Evolutionary conservation across 495 filamentous ascomycete species (phyloP).

Genomic region (Penicillium soppii): DNA sequence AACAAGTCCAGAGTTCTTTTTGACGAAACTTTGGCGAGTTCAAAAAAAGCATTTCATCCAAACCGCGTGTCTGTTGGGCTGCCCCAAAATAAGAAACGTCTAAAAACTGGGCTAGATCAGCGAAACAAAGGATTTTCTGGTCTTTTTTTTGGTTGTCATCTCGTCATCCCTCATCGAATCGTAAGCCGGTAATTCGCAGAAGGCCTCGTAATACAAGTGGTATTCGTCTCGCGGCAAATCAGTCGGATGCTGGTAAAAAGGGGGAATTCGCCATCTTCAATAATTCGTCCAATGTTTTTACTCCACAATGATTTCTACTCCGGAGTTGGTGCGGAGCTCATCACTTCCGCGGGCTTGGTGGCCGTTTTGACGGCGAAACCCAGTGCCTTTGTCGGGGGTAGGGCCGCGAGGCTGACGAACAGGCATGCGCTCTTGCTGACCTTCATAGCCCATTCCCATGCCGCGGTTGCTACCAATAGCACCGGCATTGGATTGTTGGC

Average conservation of each 20-base stretch:
- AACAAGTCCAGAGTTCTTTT: constrained; percentile 15
- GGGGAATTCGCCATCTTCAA: constrained; percentile 27
- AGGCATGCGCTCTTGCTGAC: constrained; percentile 65
- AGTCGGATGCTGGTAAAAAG: constrained; percentile 39
- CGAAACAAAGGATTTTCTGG: constrained; percentile 42
- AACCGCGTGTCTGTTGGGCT: constrained; percentile 45
- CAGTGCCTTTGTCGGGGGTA: constrained; percentile 69
- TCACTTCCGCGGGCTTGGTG: constrained; percentile 81
- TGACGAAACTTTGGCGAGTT: constrained; percentile 9
- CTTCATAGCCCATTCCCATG: constrained; percentile 62
- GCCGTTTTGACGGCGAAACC: constrained; percentile 77
- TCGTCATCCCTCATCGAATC: constrained; percentile 59
- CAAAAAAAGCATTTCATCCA: constrained; percentile 27
- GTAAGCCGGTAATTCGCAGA: constrained; percentile 49
- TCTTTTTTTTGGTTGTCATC: constrained; percentile 49
- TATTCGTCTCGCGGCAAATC: constrained; percentile 49
- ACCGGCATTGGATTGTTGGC: constrained; percentile 56
- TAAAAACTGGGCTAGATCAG: constrained; percentile 51
- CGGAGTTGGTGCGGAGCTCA: constrained; percentile 60
- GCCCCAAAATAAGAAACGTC: constrained; percentile 50
- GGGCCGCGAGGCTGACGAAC: constrained; percentile 84
- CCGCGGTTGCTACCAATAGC: constrained; percentile 87
- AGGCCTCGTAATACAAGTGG: constrained; percentile 51
- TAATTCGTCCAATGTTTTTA: constrained; percentile 32
- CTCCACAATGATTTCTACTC: constrained; percentile 59